Evolutionary conservation across 176 grass and related monocot species (phyloP), one percentile per base, ranked within the genome.

Genomic region (Olyra latifolia): DNA sequence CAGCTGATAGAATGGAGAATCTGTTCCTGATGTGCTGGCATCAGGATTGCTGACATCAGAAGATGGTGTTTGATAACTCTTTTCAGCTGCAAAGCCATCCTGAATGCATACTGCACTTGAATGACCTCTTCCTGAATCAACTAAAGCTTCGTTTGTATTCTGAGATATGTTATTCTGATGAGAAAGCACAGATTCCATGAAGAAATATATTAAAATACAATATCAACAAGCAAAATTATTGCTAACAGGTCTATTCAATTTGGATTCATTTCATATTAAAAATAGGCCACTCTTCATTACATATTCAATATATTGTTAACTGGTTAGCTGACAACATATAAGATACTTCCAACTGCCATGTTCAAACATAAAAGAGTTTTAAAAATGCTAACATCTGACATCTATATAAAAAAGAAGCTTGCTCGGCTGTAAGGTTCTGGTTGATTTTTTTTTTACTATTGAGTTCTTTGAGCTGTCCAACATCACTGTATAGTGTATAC

Each of bases 1-100:
- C 63, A 99, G 65, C 71, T 99, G 90, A 89, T 89, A 93, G 49
- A 99, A 99, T 32, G 96, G 96, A 32, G 96, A 91, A 89, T 76
- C 81, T 7, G 19, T 76, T 53, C 53, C 83, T 80, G 83, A 89
- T 62, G 83, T 89, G 77, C 75, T 79, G 85, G 71, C 70, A 75
- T 69, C 82, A 85, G 81, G 47, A 82, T 84, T 81, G 66, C 19
- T 79, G 70, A 55, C 55, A 49, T 91, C 76, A 35, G 75, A 86
- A 72, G 87, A 77, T 89, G 80, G 65, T 81, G 55, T 59, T 71
- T 47, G 57, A 10, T 35, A 84, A 56, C 63, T 66, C 61, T 8
- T 79, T 85, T 84, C 59, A 69, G 73, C 52, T 83, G 62, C 76
- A 81, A 80, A 81, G 25, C 44, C 54, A 80, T 83, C 81, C 35